Evolutionary conservation across 345 rosid species (phyloP), one percentile per base, ranked within the genome.

Genomic region (Raphanus sativus): DNA sequence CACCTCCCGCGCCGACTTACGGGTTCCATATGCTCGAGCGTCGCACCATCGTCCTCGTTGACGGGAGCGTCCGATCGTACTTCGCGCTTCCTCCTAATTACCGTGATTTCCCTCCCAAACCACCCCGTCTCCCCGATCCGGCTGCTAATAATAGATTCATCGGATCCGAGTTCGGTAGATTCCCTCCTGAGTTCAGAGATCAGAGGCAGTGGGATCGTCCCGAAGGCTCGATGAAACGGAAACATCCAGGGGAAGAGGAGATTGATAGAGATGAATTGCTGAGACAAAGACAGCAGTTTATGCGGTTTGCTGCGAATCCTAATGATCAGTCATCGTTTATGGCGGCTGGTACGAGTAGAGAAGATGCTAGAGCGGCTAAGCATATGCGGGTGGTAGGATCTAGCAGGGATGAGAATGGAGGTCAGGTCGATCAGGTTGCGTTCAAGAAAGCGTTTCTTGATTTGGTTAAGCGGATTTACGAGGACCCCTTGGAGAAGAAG

Each of bases 21-120:
- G 99, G 93, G 67, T 91, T 88, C 71, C 98, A 96, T 78, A 90
- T 96, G 98, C 89, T 96, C 8, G 97, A 96, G 68, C 94, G 99
- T 25, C 91, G 97, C 28, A 70, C 95, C 4, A 90, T 96, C 21
- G 76, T 78, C 76, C 96, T 96, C 29, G 86, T 90, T 29, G 98
- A 96, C 67, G 97, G 99, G 12, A 91, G 91, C 80, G 97, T 88
- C 54, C 93, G 98, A 34, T 87, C 99, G 34, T 96, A 96, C 87
- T 89, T 93, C 45, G 99, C 98, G 13, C 97, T 93, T 42, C 98
- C 99, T 6, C 89, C 90, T 10, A 93, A 96, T 78, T 91, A 93
- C 85, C 91, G 84, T 65, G 92, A 96, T 76, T 86, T 89, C 66
- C 83, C 83, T 77, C 84, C 77, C 0, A 76, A 69, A 17, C 72